Percentiles rank a stretch among this genome's conserved stretches.
These are phyloP conservation scores for Neurospora sp. DNA, from an alignment of 495 filamentous ascomycete genomes.

Conservation along the genomic window DNA sequence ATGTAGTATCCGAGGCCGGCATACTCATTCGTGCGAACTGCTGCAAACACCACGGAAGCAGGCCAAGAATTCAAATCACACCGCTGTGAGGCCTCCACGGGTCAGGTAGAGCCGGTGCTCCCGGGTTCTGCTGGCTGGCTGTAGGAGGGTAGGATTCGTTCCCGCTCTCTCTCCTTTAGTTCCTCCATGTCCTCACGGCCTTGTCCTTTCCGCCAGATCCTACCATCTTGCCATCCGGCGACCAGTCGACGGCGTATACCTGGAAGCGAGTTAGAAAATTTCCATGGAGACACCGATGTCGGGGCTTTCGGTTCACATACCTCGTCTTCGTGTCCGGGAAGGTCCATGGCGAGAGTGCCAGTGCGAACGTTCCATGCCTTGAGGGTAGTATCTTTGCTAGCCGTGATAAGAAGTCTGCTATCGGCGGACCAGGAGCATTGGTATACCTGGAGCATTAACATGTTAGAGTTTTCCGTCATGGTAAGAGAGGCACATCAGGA, in stretches of 20 bases:
- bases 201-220: conserved; percentile 87
- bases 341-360: conserved; percentile 71
- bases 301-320: conserved; percentile 50
- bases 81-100: not conserved
- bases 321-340: conserved; percentile 91
- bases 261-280: conserved; percentile 1
- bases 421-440: conserved; percentile 87
- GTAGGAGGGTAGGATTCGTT: conserved; percentile 16
- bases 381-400: conserved; percentile 83
- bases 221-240: conserved; percentile 25
- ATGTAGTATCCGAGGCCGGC: not conserved
- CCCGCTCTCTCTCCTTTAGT: conserved; percentile 17
- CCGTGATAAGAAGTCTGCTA: conserved; percentile 72
- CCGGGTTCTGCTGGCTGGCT: not conserved
- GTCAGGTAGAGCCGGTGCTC: not conserved
- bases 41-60: not conserved
- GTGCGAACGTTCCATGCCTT: conserved; percentile 89
- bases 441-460: conserved; percentile 45
- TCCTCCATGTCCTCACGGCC: conserved; percentile 74
- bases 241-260: conserved; percentile 51
- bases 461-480: not conserved
- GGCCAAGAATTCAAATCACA: not conserved
- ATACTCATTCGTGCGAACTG: not conserved
- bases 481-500: not conserved
- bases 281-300: not conserved